A percentile compares a stretch with the other conserved stretches of the same genome.
phyloP scores from a whole-genome alignment of 495 filamentous ascomycete genomes.

The Aspergillus sparsus region DNA sequence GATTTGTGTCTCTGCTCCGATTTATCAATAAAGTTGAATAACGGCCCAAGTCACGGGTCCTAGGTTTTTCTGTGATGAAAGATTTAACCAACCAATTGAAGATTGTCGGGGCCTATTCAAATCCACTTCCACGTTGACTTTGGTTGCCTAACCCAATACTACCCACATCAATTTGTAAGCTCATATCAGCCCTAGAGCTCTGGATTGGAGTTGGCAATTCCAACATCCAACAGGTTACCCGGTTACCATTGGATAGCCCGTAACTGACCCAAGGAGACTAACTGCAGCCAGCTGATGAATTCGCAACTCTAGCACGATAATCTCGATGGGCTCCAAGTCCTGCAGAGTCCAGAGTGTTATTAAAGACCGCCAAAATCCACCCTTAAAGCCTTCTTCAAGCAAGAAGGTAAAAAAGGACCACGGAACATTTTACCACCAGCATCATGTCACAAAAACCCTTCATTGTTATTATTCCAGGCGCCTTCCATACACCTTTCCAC shows the following conservation, averaged over 20 bases:
- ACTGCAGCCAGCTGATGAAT: not conserved
- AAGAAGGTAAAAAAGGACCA: not conserved
- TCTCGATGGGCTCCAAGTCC: not conserved
- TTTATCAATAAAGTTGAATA: too few relatives aligned
- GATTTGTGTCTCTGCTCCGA: too few relatives aligned
- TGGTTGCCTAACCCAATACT: not conserved
- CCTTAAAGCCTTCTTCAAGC: not conserved
- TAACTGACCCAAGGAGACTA: not conserved
- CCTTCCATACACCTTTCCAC: conserved; percentile 20
- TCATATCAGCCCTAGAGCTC: not conserved
- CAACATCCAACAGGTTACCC: not conserved
- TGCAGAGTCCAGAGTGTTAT: not conserved
- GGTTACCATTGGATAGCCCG: not conserved
- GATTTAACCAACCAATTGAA: not conserved
- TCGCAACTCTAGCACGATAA: not conserved
- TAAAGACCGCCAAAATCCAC: not conserved
- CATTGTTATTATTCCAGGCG: conserved; percentile 22
- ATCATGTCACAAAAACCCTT: conserved; percentile 16
- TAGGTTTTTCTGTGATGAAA: too few relatives aligned
- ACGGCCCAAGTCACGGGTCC: too few relatives aligned
- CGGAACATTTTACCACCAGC: not conserved
- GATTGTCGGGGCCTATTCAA: not conserved
- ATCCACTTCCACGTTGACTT: not conserved
- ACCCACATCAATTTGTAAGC: not conserved
- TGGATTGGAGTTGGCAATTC: conserved; percentile 3